These are phyloP conservation scores for Maudiozyma bulderi DNA, from an alignment of 805 yeast species.

Conservation along the genomic window DNA sequence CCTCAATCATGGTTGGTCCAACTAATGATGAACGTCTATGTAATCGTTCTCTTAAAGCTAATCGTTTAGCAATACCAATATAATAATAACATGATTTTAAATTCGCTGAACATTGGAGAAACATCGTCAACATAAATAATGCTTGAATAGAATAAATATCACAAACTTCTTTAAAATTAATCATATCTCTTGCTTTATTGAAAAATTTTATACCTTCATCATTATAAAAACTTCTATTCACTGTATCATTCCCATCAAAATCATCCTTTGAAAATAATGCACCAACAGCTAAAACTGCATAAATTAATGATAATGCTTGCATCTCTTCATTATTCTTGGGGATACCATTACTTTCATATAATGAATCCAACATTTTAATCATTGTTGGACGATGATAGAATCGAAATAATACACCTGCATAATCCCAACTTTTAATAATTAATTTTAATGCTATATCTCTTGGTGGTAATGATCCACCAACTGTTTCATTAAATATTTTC, in stretches of 20 bases:
- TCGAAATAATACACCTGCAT: slow-evolving; percentile 76
- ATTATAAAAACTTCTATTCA: slow-evolving; percentile 31
- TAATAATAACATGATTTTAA: slow-evolving; percentile 81
- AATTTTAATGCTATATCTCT: slow-evolving; percentile 61
- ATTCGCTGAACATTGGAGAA: slow-evolving; percentile 81
- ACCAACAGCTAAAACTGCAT: slow-evolving; percentile 85
- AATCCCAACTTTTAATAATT: slow-evolving; percentile 70
- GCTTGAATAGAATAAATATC: slow-evolving; percentile 79
- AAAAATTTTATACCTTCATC: slow-evolving; percentile 78
- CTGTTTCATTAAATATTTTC: background rate
- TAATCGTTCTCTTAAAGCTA: slow-evolving; percentile 73
- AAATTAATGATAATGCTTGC: slow-evolving; percentile 67
- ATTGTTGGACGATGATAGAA: slow-evolving; percentile 82
- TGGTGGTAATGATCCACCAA: slow-evolving; percentile 44
- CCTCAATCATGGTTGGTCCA: slow-evolving; percentile 63
- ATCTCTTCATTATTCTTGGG: slow-evolving; percentile 53
- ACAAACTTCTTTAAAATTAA: slow-evolving; percentile 51
- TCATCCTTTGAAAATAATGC: slow-evolving; percentile 58
- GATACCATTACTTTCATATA: slow-evolving; percentile 65
- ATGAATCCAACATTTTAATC: slow-evolving; percentile 59
- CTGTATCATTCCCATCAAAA: slow-evolving; percentile 28
- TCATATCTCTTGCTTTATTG: slow-evolving; percentile 65
- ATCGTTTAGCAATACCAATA: slow-evolving; percentile 77
- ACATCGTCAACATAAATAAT: slow-evolving; percentile 74
- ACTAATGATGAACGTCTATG: slow-evolving; percentile 59